These are phyloP conservation scores for Xylaria intraflava DNA, from an alignment of 495 filamentous ascomycete genomes.

Conservation along the genomic window DNA sequence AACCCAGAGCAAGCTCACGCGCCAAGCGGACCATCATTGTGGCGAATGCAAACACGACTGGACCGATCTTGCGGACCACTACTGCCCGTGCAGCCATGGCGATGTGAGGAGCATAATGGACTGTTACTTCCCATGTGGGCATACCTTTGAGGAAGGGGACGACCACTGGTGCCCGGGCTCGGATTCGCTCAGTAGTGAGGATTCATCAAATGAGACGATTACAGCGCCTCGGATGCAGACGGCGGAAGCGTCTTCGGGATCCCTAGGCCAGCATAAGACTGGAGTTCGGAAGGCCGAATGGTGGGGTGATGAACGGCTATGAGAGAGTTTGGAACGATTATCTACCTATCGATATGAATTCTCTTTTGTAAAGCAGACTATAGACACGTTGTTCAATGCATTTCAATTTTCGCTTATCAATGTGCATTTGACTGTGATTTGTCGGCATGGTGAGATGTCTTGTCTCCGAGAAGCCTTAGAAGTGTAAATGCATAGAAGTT, in stretches of 20 bases:
- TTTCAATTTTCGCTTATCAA: neutral
- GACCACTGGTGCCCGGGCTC: conserved; percentile 10
- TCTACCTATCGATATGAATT: neutral
- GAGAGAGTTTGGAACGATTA: neutral
- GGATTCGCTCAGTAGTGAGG: neutral
- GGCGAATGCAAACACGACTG: conserved; percentile 6
- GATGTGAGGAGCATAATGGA: neutral
- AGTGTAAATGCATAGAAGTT: too few relatives aligned
- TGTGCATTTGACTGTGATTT: neutral
- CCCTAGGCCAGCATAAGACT: neutral
- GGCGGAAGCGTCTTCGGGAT: neutral
- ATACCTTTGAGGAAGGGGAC: neutral
- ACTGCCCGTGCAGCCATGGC: conserved; percentile 6
- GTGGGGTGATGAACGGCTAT: too few relatives aligned
- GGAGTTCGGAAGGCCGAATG: neutral
- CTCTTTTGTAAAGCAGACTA: neutral
- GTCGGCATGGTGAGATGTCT: too few relatives aligned
- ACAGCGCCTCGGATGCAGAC: neutral
- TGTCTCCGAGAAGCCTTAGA: too few relatives aligned
- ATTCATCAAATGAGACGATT: neutral
- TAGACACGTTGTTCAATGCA: neutral
- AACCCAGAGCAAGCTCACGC: neutral
- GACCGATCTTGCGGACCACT: neutral
- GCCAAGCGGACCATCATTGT: neutral
- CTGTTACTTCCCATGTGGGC: neutral